Base-by-base conservation (phyloP, 2,329 filamentous ascomycete species). In the Chaetomium globosum region DNA sequence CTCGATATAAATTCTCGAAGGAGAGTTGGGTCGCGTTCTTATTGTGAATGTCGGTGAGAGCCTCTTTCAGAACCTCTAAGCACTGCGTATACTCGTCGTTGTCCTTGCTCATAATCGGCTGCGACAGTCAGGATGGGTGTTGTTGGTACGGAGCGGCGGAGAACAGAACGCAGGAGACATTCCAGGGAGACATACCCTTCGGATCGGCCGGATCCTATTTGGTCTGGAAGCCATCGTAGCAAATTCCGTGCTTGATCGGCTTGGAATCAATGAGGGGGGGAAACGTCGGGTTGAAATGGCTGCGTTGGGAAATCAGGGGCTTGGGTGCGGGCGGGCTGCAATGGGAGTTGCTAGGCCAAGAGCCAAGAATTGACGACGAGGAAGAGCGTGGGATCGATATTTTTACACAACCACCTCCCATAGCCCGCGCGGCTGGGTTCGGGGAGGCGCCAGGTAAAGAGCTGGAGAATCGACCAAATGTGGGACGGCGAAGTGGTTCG, bases 1-100 rank as follows among this genome's bases (percentile, higher is more conserved):
- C 91, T 65, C 95, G 90, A 79, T 99, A 99, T 0, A 99, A 85
- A 73, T 96, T 90, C 77, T 99, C 95, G 80, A 97, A 99, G 0
- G 93, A 97, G 2, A 99, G 85, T 19, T 85, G 84, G 10, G 93
- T 96, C 66, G 93, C 93, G 75, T 96, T 95, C 76, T 96, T 93
- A 65, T 88, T 90, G 79, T 98, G 93, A 59, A 99, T 98, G 74
- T 97, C 91, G 64, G 82, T 83, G 60, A 99, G 85, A 4, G 94
- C 93, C 56, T 87, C 84, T 54, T 88, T 83, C 8, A 99, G 85
- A 53, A 87, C 86, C 16, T 82, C 81, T 95, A 95, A 99, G 71
- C 88, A 91, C 2, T 85, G 82, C n/a, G 97, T 91, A 74, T 97
- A 97, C 70, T 96, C 92, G 71, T 90, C 83, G 10, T 84, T 82